Conservation (phyloP, 2,329 filamentous ascomycete species). For the Cladophialophora bantiana region DNA sequence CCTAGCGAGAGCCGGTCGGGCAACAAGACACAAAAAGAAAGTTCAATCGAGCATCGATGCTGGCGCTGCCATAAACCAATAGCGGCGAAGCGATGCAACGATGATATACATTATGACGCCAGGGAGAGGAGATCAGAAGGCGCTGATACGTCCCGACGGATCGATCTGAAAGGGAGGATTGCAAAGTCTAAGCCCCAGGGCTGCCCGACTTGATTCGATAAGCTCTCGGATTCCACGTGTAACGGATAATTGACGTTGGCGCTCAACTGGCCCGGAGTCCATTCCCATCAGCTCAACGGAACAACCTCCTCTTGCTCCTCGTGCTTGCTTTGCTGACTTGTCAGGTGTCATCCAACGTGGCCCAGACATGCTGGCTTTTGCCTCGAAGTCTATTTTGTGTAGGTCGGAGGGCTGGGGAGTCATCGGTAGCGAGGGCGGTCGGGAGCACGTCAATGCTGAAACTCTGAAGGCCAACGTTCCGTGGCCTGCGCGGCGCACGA, state of each 20-base stretch:
- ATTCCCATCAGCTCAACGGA: background rate
- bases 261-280: background rate
- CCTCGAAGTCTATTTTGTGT: background rate
- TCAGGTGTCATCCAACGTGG: constrained; percentile 9
- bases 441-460: constrained; percentile 1
- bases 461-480: background rate
- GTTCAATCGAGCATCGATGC: background rate
- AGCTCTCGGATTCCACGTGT: constrained; percentile 20
- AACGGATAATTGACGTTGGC: background rate
- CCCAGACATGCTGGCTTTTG: constrained; percentile 2
- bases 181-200: constrained; percentile 1
- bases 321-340: background rate
- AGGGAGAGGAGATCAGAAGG: constrained; percentile 26
- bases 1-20: background rate
- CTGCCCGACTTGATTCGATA: constrained; percentile 9
- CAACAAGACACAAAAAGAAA: constrained; percentile 6
- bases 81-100: constrained; percentile 23
- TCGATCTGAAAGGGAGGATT: constrained; percentile 15
- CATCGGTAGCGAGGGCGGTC: background rate
- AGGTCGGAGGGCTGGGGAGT: background rate
- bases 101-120: constrained; percentile 18
- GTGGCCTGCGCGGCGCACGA: too few species aligned
- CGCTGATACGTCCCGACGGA: constrained; percentile 20
- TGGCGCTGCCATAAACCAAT: constrained; percentile 1
- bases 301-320: background rate